These are phyloP conservation scores for Neonectria punicea DNA, from an alignment of 2,329 filamentous ascomycete genomes.

Conservation along the genomic window DNA sequence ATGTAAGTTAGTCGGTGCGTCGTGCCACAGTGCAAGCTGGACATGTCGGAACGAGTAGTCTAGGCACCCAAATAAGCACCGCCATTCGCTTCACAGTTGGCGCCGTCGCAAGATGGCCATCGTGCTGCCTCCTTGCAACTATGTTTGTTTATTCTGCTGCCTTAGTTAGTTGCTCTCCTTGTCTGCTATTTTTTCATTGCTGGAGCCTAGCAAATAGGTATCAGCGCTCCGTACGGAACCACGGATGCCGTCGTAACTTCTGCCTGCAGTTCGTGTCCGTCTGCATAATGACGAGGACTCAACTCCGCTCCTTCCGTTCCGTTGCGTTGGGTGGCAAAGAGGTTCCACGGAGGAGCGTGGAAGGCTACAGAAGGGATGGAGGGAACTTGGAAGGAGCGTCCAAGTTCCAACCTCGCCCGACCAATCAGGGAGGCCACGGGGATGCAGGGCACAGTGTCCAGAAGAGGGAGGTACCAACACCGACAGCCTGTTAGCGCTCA, in stretches of 20 bases:
- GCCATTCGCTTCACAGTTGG: background rate
- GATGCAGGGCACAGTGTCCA: constrained; percentile 18
- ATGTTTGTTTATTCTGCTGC: background rate
- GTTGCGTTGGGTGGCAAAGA: constrained; percentile 3
- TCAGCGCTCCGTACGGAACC: background rate
- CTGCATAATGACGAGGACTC: constrained; percentile 8
- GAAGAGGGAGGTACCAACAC: constrained; percentile 12
- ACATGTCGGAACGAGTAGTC: background rate
- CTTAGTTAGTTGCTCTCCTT: background rate
- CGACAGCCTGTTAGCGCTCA: constrained; percentile 1
- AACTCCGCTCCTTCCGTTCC: constrained; percentile 11
- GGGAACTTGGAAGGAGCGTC: background rate
- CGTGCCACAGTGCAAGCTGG: background rate
- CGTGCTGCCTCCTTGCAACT: background rate
- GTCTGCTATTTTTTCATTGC: background rate
- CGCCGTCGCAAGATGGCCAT: too few species aligned
- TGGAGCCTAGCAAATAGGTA: background rate
- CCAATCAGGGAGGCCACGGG: background rate
- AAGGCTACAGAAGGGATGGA: constrained; percentile 1
- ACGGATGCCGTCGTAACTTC: background rate
- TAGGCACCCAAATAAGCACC: background rate
- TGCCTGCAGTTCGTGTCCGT: constrained; percentile 8
- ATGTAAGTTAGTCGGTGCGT: background rate
- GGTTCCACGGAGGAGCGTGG: background rate
- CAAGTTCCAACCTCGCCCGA: background rate